Percentiles rank a stretch among this genome's conserved stretches.
These are phyloP conservation scores for Suillus variegatus DNA, from an alignment of 768 basidiomycete genomes.

Conservation along the genomic window DNA sequence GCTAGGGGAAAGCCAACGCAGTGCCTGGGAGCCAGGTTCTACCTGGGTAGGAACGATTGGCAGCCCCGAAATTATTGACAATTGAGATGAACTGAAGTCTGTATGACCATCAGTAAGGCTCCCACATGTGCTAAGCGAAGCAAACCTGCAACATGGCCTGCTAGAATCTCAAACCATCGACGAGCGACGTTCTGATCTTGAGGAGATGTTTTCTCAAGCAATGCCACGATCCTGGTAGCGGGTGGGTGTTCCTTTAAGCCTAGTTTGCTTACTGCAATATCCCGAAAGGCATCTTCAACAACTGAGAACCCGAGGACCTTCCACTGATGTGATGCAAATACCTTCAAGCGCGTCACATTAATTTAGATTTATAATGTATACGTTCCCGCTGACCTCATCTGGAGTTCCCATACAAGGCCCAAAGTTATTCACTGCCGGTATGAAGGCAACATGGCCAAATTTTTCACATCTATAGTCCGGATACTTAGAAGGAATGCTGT, in stretches of 20 bases:
- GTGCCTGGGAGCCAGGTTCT: conserved; percentile 28
- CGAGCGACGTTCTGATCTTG: conserved; percentile 52
- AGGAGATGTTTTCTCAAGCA: conserved; percentile 64
- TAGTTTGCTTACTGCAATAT: conserved; percentile 61
- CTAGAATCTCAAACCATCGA: conserved; percentile 68
- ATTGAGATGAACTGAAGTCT: conserved; percentile 63
- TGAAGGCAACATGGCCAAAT: conserved; percentile 66
- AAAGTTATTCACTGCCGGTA: conserved; percentile 67
- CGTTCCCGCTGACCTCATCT: conserved; percentile 51
- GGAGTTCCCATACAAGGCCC: conserved; percentile 60
- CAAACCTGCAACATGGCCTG: conserved; percentile 62
- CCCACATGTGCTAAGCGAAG: conserved; percentile 11
- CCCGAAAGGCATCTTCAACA: conserved; percentile 52
- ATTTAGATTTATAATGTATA: background rate
- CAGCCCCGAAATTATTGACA: conserved; percentile 55
- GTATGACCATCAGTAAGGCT: conserved; percentile 5
- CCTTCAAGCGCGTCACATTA: conserved; percentile 40
- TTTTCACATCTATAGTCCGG: conserved; percentile 54
- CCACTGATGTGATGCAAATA: conserved; percentile 70
- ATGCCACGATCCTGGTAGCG: conserved; percentile 53
- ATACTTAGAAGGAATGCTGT: conserved; percentile 67
- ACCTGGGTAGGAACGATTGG: conserved; percentile 66
- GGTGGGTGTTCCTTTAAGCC: conserved; percentile 73
- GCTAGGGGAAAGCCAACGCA: conserved; percentile 54
- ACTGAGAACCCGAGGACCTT: conserved; percentile 75